A percentile compares a stretch with the other conserved stretches of the same genome.
Conservation (phyloP, 495 filamentous ascomycete genomes). For the Ramalina intermedia region DNA sequence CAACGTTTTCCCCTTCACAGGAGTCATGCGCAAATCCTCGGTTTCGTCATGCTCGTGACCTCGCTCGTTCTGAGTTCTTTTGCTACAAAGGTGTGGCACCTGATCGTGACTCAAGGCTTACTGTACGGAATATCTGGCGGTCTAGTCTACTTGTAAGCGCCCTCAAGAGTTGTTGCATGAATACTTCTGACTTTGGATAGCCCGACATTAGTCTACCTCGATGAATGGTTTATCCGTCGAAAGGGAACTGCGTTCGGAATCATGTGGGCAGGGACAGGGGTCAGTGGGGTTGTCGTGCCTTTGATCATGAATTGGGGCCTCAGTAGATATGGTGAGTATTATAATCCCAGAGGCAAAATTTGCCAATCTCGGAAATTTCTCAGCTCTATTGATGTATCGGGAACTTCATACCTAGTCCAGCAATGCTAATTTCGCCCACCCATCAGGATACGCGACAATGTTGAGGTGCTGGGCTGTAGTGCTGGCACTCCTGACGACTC, state of each 20-base stretch:
- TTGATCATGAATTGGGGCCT: slow-evolving; percentile 39
- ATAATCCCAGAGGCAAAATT: no score
- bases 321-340: slow-evolving; percentile 29
- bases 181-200: slow-evolving; percentile 23
- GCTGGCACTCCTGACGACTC: slow-evolving; percentile 33
- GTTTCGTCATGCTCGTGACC: slow-evolving; percentile 27
- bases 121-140: slow-evolving; percentile 35
- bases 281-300: slow-evolving; percentile 35
- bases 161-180: background rate
- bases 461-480: slow-evolving; percentile 37
- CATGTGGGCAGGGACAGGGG: slow-evolving; percentile 40
- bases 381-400: no score
- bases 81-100: slow-evolving; percentile 31
- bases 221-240: slow-evolving; percentile 41
- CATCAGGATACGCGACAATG: slow-evolving; percentile 30
- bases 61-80: slow-evolving; percentile 35
- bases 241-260: slow-evolving; percentile 40
- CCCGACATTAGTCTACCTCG: slow-evolving; percentile 37
- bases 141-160: slow-evolving; percentile 9
- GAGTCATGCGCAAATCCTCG: slow-evolving; percentile 25
- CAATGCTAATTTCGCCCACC: no score
- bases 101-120: slow-evolving; percentile 41
- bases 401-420: no score
- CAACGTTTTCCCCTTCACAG: slow-evolving; percentile 32
- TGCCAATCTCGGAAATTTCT: no score